Base-by-base conservation (phyloP, 2,329 filamentous ascomycete genomes). In the Colletotrichum cereale region DNA sequence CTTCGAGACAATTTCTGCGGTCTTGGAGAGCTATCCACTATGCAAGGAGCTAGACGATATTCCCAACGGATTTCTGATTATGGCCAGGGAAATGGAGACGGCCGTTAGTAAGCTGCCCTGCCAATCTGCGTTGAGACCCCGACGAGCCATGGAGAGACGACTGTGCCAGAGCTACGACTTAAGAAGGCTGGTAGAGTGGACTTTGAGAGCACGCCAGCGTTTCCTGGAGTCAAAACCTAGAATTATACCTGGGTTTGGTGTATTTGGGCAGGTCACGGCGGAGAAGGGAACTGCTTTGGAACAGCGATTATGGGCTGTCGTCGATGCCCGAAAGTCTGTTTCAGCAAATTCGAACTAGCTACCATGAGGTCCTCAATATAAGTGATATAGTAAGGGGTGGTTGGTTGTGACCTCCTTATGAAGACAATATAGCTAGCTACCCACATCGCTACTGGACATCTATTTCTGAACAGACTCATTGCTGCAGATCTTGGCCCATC, bases 81-180 rank as follows among this genome's bases (percentile, higher is more conserved):
- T 67, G 42, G 68, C 64, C 8, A 57, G 53, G 5, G 68, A 71
- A 3, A 38, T 71, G 24, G 68, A 71, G 18, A 47, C 40, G 2
- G 44, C n/a, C 3, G 57, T 67, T 36, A 44, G 48, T 34, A 57
- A 57, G 2, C 24, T 44, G 3, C 56, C 64, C 4, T 57, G 48
- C 29, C 40, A 38, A 3, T 16, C 64, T 31, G 26, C 14, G 6
- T n/a, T 67, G 3, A 62, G 66, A 6, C 34, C 66, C 6, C 52
- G 58, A 14, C 44, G 65, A n/a, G 38, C 44, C 1, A 72, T 72
- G 69, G 69, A 72, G 52, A 53, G 53, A 14, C 38, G 65, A 7
- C 58, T 68, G 8, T 53, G 58, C 3, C 65, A 64, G 3, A 57
- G 56, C 10, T 48, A 64, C 31, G 65, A 72, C 29, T 18, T 72